Evolutionary conservation across 1,284 basidiomycete genomes (phyloP), one percentile per base, ranked within the genome.

Genomic region (Ganoderma lucidum): DNA sequence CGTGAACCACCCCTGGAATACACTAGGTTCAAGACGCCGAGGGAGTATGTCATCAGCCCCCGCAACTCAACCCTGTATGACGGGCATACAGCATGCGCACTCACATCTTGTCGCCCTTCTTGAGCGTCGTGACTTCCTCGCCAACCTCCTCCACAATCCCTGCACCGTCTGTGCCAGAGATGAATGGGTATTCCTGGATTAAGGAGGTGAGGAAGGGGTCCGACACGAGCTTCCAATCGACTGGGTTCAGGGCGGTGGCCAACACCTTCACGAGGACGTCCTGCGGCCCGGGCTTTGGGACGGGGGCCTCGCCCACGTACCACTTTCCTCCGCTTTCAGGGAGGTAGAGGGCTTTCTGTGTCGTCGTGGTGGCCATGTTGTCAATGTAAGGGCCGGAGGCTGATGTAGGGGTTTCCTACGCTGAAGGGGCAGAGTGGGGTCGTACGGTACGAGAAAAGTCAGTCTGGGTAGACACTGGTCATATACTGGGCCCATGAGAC

Each of bases 141-240:
- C 89, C 90, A 44, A 91, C 78, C 63, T 83, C 81, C 23, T 84
- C 84, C 35, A 92, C 86, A 5, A 84, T 79, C 6, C 91, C 91
- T 32, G 86, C 85, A 56, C 84, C 85, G 74, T 93, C 91, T 9
- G 80, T 83, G 6, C 91, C 91, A 19, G 88, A 76, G 4, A 87
- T 79, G 15, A 82, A 81, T 6, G 88, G 84, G 64, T 80, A 84
- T 42, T 76, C 75, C 42, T 77, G 74, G 51, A 80, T 73, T 67
- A 81, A 74, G 35, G 77, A 69, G 0, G 77, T 79, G 66, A 71
- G 73, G 19, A 73, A 63, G 3, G 66, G 60, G 55, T 64, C 77
- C 65, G 23, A 23, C 23, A 80, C 79, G 30, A 83, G 76, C 70
- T 81, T 83, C 64, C 80, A 80, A 60, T 85, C 84, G 64, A 81